phyloP scores from a whole-genome alignment of 169 alveolate species.

The Cryptosporidium tyzzeri region DNA sequence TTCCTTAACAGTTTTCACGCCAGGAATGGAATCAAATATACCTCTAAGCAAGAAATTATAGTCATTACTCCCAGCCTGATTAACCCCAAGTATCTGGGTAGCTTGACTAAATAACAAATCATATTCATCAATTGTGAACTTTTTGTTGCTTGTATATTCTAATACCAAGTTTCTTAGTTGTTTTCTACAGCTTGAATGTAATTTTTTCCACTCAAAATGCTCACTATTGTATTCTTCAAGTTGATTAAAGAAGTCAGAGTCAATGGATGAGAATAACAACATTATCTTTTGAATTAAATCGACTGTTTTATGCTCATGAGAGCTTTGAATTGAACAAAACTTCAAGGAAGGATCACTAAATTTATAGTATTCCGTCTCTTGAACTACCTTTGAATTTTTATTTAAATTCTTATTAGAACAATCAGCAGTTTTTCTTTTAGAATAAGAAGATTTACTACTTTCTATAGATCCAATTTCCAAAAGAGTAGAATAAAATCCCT shows the following conservation, averaged over 20 bases:
- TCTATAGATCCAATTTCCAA: conserved; percentile 42
- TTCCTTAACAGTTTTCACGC: conserved; percentile 39
- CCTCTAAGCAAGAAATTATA: not conserved
- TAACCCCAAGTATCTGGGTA: not conserved
- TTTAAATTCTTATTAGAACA: not conserved
- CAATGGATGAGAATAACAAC: conserved; percentile 28
- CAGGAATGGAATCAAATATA: conserved; percentile 13
- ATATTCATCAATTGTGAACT: conserved; percentile 3
- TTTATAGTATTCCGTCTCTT: not conserved
- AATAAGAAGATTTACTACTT: not conserved
- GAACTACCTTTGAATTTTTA: not conserved
- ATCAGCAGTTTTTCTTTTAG: not conserved
- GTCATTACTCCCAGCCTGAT: not conserved
- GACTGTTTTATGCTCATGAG: not conserved
- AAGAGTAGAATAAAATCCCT: conserved; percentile 58
- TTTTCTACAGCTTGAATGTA: conserved; percentile 43
- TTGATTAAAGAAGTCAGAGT: not conserved
- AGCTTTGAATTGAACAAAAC: not conserved
- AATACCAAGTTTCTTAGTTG: conserved; percentile 15
- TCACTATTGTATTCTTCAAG: not conserved
- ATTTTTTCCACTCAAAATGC: not conserved
- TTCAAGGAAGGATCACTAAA: not conserved
- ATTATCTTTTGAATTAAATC: conserved; percentile 35
- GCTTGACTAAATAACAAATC: not conserved
- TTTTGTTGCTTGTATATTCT: not conserved